phyloP scores from a whole-genome alignment of 2,329 filamentous ascomycete species.

The Alternaria gansuensis region DNA sequence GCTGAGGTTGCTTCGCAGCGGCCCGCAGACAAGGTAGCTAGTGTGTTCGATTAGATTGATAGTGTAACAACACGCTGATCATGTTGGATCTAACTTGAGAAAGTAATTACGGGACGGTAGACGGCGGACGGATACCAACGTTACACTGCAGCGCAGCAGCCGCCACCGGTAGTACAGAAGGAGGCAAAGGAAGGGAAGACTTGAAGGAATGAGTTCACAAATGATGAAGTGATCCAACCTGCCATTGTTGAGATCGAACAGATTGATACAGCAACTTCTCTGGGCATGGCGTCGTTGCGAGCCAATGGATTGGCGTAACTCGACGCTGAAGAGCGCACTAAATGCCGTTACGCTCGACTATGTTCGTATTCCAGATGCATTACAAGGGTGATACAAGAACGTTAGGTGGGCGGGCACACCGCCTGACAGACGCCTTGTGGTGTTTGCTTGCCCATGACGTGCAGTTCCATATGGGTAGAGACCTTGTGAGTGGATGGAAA shows the following conservation, averaged over 20 bases:
- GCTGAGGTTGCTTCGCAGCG: background rate
- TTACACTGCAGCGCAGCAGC: slow-evolving; percentile 27
- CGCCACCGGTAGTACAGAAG: slow-evolving; percentile 31
- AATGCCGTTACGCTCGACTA: slow-evolving; percentile 14
- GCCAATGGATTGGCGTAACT: slow-evolving; percentile 24
- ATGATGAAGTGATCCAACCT: slow-evolving; percentile 20
- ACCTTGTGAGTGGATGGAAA: background rate
- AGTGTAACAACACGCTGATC: slow-evolving; percentile 16
- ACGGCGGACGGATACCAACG: slow-evolving; percentile 16
- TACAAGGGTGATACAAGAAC: slow-evolving; percentile 6
- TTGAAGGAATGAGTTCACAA: slow-evolving; percentile 12
- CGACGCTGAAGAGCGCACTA: slow-evolving; percentile 11
- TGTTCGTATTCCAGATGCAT: slow-evolving; percentile 2
- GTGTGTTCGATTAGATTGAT: slow-evolving; percentile 13
- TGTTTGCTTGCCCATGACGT: slow-evolving; percentile 1
- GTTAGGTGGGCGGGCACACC: slow-evolving; percentile 8
- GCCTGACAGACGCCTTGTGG: slow-evolving; percentile 18
- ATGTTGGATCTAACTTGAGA: slow-evolving; percentile 12
- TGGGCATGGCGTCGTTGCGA: slow-evolving; percentile 34
- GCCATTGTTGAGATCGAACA: slow-evolving; percentile 18
- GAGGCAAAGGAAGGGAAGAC: slow-evolving; percentile 11
- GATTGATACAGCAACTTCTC: slow-evolving; percentile 14
- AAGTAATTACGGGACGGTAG: slow-evolving; percentile 18
- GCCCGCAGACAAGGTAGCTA: slow-evolving; percentile 1
- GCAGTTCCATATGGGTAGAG: background rate